Conservation (phyloP, 768 basidiomycete species). For the Russula emetica region DNA sequence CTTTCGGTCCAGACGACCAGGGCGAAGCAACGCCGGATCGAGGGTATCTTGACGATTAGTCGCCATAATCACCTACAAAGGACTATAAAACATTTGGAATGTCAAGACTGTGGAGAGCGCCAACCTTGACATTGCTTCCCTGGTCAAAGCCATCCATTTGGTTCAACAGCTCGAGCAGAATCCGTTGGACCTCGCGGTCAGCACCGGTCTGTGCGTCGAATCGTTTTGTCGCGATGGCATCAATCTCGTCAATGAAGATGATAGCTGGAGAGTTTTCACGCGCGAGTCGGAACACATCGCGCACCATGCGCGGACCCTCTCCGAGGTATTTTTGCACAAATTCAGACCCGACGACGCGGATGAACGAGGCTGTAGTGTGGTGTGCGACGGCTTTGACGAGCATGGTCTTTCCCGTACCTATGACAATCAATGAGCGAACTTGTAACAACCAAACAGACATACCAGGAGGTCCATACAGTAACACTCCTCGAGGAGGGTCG, state of each 20-base stretch:
- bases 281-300: constrained; percentile 97
- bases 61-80: constrained; percentile 92
- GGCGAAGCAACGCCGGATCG: constrained; percentile 94
- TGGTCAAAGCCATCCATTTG: constrained; percentile 99
- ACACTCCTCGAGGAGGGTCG: constrained; percentile 94
- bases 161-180: constrained; percentile 91
- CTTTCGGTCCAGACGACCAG: constrained; percentile 96
- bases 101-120: constrained; percentile 14
- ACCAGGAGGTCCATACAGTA: constrained; percentile 97
- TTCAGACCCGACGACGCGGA: constrained; percentile 96
- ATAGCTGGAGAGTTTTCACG: constrained; percentile 96
- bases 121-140: constrained; percentile 94
- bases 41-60: constrained; percentile 98
- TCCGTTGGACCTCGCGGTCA: constrained; percentile 98
- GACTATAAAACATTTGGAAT: not conserved
- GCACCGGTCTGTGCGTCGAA: constrained; percentile 99
- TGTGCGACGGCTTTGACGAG: constrained; percentile 99
- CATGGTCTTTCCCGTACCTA: constrained; percentile 98
- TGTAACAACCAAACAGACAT: constrained; percentile 2
- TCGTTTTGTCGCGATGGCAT: constrained; percentile 98
- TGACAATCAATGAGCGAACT: not conserved
- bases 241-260: constrained; percentile 99
- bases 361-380: constrained; percentile 95
- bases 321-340: constrained; percentile 99
- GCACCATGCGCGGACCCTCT: constrained; percentile 99